Percentiles rank a stretch among this genome's conserved stretches.
These are phyloP conservation scores for Dryas octopetala DNA, from an alignment of 306 rosid genomes.

Conservation along the genomic window DNA sequence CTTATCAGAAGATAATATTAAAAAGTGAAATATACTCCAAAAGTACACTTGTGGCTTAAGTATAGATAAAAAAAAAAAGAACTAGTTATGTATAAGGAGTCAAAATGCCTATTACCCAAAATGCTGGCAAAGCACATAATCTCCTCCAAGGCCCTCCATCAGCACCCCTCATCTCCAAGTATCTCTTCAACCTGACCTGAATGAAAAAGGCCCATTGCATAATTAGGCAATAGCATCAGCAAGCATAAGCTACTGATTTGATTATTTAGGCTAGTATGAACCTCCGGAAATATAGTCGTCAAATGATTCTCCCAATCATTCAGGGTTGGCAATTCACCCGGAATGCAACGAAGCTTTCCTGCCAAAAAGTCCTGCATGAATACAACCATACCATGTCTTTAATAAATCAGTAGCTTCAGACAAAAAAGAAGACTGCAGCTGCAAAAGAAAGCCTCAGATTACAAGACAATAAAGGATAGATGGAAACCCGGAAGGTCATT, in stretches of 20 bases:
- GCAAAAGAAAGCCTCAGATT: constrained; percentile 14
- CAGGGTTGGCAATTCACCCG: constrained; percentile 91
- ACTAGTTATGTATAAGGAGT: constrained; percentile 12
- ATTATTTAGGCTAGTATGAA: constrained; percentile 24
- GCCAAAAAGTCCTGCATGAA: constrained; percentile 79
- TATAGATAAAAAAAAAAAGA: not conserved
- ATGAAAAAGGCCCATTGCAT: constrained; percentile 18
- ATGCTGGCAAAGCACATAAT: constrained; percentile 94
- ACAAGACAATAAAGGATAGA: constrained; percentile 35
- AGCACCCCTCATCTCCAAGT: constrained; percentile 99
- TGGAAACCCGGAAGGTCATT: constrained; percentile 87
- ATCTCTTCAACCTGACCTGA: constrained; percentile 97
- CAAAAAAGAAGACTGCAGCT: not conserved
- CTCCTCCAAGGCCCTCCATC: constrained; percentile 99
- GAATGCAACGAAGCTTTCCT: constrained; percentile 78
- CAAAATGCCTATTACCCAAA: constrained; percentile 66
- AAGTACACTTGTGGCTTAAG: not conserved
- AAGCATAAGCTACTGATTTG: constrained; percentile 19
- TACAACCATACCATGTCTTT: not conserved
- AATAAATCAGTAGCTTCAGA: not conserved
- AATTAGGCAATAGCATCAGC: constrained; percentile 26
- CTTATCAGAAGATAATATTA: not conserved
- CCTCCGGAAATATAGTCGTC: constrained; percentile 97
- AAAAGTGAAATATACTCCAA: constrained; percentile 3
- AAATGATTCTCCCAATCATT: constrained; percentile 99